Evolutionary conservation across 2,329 filamentous ascomycete genomes (phyloP).

Genomic region (Pseudogymnoascus sp.): DNA sequence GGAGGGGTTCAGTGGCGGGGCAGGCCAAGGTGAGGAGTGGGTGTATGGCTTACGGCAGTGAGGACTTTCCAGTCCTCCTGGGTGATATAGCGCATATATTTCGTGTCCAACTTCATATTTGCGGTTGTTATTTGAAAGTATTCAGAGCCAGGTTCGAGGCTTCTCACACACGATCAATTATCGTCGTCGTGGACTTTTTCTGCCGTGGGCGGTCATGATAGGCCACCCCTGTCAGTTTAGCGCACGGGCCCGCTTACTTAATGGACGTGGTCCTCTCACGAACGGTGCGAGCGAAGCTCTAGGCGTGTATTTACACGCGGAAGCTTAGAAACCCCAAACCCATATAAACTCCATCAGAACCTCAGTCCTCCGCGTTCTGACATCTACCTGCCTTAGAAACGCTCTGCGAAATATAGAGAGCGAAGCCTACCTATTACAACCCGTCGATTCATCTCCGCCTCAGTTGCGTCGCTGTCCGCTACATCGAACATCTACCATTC

Average conservation of each 20-base stretch:
- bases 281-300: slow-evolving; percentile 8
- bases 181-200: slow-evolving; percentile 16
- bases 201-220: slow-evolving; percentile 13
- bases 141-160: background rate
- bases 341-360: slow-evolving; percentile 6
- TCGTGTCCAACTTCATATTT: slow-evolving; percentile 89
- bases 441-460: background rate
- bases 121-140: slow-evolving; percentile 8
- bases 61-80: slow-evolving; percentile 93
- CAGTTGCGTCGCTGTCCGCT: slow-evolving; percentile 1
- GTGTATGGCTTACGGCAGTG: slow-evolving; percentile 60
- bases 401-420: background rate
- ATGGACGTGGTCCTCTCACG: slow-evolving; percentile 4
- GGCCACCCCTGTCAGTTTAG: slow-evolving; percentile 7
- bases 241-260: slow-evolving; percentile 9
- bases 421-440: background rate
- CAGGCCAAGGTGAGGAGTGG: background rate
- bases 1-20: slow-evolving; percentile 22
- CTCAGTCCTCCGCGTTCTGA: slow-evolving; percentile 1
- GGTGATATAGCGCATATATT: slow-evolving; percentile 85
- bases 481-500: slow-evolving; percentile 6
- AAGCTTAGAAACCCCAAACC: slow-evolving; percentile 9
- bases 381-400: background rate
- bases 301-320: slow-evolving; percentile 10
- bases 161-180: slow-evolving; percentile 7